Base-by-base conservation (phyloP, 139 green algal species). In the Micromonas pusilla region DNA sequence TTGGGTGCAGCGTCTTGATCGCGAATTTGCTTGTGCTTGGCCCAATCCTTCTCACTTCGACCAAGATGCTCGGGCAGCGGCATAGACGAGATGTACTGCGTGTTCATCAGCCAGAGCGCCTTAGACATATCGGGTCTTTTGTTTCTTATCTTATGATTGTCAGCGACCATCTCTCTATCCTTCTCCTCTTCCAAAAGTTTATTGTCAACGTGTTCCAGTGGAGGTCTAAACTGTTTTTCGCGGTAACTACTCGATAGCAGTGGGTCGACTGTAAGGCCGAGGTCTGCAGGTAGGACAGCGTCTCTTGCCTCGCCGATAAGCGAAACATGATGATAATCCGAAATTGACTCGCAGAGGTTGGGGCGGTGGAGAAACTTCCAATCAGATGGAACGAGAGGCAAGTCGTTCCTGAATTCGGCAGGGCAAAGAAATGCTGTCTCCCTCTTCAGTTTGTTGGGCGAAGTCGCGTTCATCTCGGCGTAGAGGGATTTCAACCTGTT, bases 21-120 rank as follows among this genome's bases (percentile, higher is more conserved):
- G 45, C 16, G 9, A 57, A 9, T 57, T 9, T 57, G 45, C 16
- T 57, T 57, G 16, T 16, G 45, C 45, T 57, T 57, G 45, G 45
- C 45, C 45, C 45, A 57, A 57, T 57, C 45, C 16, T 57, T 57
- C 16, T 57, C 45, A 16, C 45, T 57, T 57, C 45, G 9, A 57
- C 45, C 45, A 57, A 57, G 45, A 16, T 57, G 45, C 16, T 57
- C 45, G 45, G 45, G 45, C 9, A 57, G 45, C 45, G 45, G 9
- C 45, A 57, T 57, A 16, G 45, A 57, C 9, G 68, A 75, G 2
- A 75, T 75, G 31, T 75, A 75, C 38, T 75, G 37, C 68, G 68
- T 75, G 36, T 75, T 75, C 68, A 75, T 75, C 37, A 75, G 53
- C 68, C 68, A 75, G n/a, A 75, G 19, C 5, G 68, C 68, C 19